phyloP scores from a whole-genome alignment of 305 asterid genomes.

The Salvia sclarea region DNA sequence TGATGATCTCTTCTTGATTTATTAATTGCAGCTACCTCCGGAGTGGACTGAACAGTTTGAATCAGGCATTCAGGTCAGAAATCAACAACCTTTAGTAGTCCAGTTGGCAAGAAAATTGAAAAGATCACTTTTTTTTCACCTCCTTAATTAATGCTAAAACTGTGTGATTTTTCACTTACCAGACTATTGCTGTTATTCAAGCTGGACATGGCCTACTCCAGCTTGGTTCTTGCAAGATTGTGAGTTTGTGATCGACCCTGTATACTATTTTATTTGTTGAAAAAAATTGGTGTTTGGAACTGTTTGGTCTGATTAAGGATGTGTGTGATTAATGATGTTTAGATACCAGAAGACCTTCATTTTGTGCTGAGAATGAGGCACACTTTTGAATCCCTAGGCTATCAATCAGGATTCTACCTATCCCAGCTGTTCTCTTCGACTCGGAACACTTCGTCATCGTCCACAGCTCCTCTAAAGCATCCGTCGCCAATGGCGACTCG shows the following conservation, averaged over 20 bases:
- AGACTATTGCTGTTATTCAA: conserved; percentile 99
- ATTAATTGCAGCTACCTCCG: conserved; percentile 77
- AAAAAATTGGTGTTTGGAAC: background rate
- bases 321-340: conserved; percentile 17
- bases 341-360: conserved; percentile 97
- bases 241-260: conserved; percentile 44
- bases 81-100: background rate
- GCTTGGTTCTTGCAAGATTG: conserved; percentile 98
- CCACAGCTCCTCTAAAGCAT: conserved; percentile 63
- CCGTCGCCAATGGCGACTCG: conserved; percentile 56
- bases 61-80: conserved; percentile 94
- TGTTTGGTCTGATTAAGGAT: conserved; percentile 16
- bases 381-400: conserved; percentile 88
- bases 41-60: conserved; percentile 99
- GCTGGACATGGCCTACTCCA: conserved; percentile 98
- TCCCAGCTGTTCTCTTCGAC: conserved; percentile 92
- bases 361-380: conserved; percentile 97
- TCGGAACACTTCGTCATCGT: conserved; percentile 55
- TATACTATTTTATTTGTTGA: background rate
- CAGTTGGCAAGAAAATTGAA: background rate
- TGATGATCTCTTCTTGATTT: conserved; percentile 37
- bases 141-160: conserved; percentile 18
- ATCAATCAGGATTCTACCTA: conserved; percentile 90
- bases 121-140: background rate
- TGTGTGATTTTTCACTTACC: conserved; percentile 26